Evolutionary conservation across 1,284 basidiomycete genomes (phyloP).

Genomic region (Rhodotorula sp.): DNA sequence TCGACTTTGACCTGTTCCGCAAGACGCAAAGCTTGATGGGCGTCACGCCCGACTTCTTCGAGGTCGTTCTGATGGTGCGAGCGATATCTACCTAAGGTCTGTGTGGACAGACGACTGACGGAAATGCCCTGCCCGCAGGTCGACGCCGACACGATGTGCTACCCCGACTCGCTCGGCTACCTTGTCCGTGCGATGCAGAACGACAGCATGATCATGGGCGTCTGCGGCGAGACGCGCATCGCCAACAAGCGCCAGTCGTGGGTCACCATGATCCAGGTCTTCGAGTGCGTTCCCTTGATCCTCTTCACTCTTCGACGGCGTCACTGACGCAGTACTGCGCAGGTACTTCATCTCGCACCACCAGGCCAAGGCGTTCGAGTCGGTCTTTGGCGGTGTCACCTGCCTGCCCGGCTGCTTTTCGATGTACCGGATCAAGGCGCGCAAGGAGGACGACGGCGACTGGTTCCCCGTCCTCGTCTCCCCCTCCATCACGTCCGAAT

Average conservation of each 20-base stretch:
- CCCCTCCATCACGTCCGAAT: slow-evolving; percentile 95
- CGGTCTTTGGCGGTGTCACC: slow-evolving; percentile 98
- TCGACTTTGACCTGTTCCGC: slow-evolving; percentile 97
- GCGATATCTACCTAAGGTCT: neutral
- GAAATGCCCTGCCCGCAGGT: slow-evolving; percentile 60
- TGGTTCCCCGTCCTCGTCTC: slow-evolving; percentile 98
- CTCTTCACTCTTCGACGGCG: neutral
- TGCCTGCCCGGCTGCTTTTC: slow-evolving; percentile 99
- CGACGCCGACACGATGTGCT: slow-evolving; percentile 95
- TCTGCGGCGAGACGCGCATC: slow-evolving; percentile 97
- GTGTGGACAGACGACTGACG: neutral
- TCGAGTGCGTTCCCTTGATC: slow-evolving; percentile 39
- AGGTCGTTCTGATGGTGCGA: slow-evolving; percentile 92
- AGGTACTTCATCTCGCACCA: slow-evolving; percentile 99
- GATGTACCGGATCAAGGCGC: slow-evolving; percentile 97
- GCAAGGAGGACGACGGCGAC: slow-evolving; percentile 81
- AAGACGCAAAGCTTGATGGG: slow-evolving; percentile 97
- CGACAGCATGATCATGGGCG: slow-evolving; percentile 98
- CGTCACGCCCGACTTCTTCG: slow-evolving; percentile 98
- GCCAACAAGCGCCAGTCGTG: slow-evolving; percentile 96
- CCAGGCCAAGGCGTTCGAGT: slow-evolving; percentile 96
- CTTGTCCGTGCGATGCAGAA: slow-evolving; percentile 98
- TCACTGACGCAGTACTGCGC: slow-evolving; percentile 13
- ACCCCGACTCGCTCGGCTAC: slow-evolving; percentile 78
- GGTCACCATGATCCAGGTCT: slow-evolving; percentile 96